A percentile compares a stretch with the other conserved stretches of the same genome.
These are phyloP conservation scores for Paxillus involutus DNA, from an alignment of 768 basidiomycete genomes.

Conservation along the genomic window DNA sequence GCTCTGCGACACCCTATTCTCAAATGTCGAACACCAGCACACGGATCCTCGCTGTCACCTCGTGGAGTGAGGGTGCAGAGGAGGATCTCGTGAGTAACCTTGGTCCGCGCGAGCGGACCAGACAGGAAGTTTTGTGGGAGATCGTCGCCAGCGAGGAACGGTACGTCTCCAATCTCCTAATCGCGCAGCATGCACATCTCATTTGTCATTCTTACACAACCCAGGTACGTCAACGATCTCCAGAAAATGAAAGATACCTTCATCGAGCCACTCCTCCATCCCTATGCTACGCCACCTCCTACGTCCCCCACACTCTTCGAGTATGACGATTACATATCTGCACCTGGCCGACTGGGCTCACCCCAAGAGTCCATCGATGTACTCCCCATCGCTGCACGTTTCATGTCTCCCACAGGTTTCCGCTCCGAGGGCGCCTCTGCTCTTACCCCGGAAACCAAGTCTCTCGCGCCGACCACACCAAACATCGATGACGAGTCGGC, in stretches of 20 bases:
- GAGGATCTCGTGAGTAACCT: slow-evolving; percentile 92
- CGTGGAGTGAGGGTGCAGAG: slow-evolving; percentile 94
- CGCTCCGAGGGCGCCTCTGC: slow-evolving; percentile 45
- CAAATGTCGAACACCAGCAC: slow-evolving; percentile 71
- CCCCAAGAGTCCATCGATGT: slow-evolving; percentile 72
- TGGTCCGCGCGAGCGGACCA: slow-evolving; percentile 90
- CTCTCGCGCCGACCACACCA: slow-evolving; percentile 45
- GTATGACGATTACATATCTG: slow-evolving; percentile 58
- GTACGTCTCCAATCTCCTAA: slow-evolving; percentile 39
- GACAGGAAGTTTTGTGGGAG: slow-evolving; percentile 96
- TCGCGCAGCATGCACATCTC: neutral
- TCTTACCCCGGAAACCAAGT: slow-evolving; percentile 47
- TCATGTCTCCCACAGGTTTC: slow-evolving; percentile 68
- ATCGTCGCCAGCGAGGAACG: slow-evolving; percentile 96
- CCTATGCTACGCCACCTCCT: slow-evolving; percentile 47
- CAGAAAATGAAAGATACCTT: slow-evolving; percentile 92
- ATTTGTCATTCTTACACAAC: slow-evolving; percentile 1
- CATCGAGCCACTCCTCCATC: slow-evolving; percentile 86
- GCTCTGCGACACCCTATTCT: slow-evolving; percentile 81
- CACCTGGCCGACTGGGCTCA: slow-evolving; percentile 51
- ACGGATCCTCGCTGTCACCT: slow-evolving; percentile 72
- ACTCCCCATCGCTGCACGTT: slow-evolving; percentile 85
- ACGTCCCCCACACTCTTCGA: slow-evolving; percentile 58
- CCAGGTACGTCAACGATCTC: slow-evolving; percentile 90
- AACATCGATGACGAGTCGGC: slow-evolving; percentile 75